A percentile compares a stretch with the other conserved stretches of the same genome.
phyloP scores from a whole-genome alignment of 352 stramenopile genomes.

The Globisporangium takayamanum region DNA sequence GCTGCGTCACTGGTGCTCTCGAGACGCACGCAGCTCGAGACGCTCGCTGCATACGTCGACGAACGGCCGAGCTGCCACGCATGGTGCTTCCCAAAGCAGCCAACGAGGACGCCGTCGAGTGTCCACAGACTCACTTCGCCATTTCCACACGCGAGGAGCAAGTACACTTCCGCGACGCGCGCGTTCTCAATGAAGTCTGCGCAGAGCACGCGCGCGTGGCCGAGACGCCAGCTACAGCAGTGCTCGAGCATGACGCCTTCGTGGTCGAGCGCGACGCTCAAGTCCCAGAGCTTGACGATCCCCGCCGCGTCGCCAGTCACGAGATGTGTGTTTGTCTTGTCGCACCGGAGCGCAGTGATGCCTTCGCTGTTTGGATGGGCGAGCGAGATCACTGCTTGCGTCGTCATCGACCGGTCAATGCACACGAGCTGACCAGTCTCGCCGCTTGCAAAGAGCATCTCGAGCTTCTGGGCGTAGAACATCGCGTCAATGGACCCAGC shows the following conservation, averaged over 20 bases:
- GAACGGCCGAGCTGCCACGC: conserved; percentile 55
- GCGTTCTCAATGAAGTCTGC: conserved; percentile 64
- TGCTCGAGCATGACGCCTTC: conserved; percentile 53
- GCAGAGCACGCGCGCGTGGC: conserved; percentile 30
- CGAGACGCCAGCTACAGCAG: conserved; percentile 46
- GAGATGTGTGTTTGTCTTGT: conserved; percentile 54
- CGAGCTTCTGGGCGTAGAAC: conserved; percentile 61
- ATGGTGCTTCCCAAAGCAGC: conserved; percentile 57
- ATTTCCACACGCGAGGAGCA: conserved; percentile 54
- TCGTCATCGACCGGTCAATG: conserved; percentile 60
- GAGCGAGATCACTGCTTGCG: conserved; percentile 37
- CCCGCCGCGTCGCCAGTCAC: conserved; percentile 52
- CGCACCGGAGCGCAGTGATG: conserved; percentile 44
- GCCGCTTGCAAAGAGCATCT: conserved; percentile 62
- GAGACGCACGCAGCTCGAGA: conserved; percentile 40
- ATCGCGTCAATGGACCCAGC: conserved; percentile 58
- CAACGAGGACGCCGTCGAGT: conserved; percentile 56
- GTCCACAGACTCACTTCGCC: conserved; percentile 73
- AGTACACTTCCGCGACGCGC: conserved; percentile 46
- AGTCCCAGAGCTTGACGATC: conserved; percentile 60
- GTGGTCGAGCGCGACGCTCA: conserved; percentile 43
- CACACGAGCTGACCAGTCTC: conserved; percentile 58
- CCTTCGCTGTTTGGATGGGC: conserved; percentile 30
- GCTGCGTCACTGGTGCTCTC: background rate
- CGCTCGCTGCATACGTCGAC: conserved; percentile 31